Percentiles rank a stretch among this genome's conserved stretches.
Conservation (phyloP, 2,329 filamentous ascomycete genomes). For the Pseudocercospora fuligena region DNA sequence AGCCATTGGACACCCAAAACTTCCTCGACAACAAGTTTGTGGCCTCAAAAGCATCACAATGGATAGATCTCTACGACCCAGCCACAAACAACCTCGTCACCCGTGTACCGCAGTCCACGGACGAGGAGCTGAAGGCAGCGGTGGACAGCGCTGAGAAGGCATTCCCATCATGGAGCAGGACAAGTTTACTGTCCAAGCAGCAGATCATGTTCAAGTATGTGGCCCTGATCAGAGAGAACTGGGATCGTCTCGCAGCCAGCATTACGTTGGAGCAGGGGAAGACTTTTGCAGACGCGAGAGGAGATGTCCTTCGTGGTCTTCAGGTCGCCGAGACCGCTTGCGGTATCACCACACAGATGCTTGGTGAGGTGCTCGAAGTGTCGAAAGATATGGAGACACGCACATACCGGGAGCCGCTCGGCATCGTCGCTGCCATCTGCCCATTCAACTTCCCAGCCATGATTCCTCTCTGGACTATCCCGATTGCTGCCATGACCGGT, state of each 20-base stretch:
- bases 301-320: slow-evolving; percentile 79
- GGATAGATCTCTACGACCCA: slow-evolving; percentile 80
- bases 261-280: slow-evolving; percentile 90
- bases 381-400: slow-evolving; percentile 89
- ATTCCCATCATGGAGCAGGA: slow-evolving; percentile 74
- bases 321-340: slow-evolving; percentile 86
- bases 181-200: slow-evolving; percentile 74
- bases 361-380: slow-evolving; percentile 82
- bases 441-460: slow-evolving; percentile 92
- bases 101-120: slow-evolving; percentile 79
- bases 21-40: slow-evolving; percentile 83
- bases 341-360: slow-evolving; percentile 78
- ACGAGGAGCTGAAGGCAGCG: slow-evolving; percentile 74
- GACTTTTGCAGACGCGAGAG: slow-evolving; percentile 81
- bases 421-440: slow-evolving; percentile 82
- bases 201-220: slow-evolving; percentile 90
- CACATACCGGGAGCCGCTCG: slow-evolving; percentile 79
- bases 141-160: slow-evolving; percentile 77
- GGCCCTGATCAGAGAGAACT: slow-evolving; percentile 78
- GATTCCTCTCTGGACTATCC: slow-evolving; percentile 91
- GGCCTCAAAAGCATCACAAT: slow-evolving; percentile 68
- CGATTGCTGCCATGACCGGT: slow-evolving; percentile 80
- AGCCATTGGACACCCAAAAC: slow-evolving; percentile 74
- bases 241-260: slow-evolving; percentile 81
- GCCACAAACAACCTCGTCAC: slow-evolving; percentile 86